A percentile compares a stretch with the other conserved stretches of the same genome.
Evolutionary conservation across 768 basidiomycete species (phyloP).

Genomic region (Chalciporus piperatus): DNA sequence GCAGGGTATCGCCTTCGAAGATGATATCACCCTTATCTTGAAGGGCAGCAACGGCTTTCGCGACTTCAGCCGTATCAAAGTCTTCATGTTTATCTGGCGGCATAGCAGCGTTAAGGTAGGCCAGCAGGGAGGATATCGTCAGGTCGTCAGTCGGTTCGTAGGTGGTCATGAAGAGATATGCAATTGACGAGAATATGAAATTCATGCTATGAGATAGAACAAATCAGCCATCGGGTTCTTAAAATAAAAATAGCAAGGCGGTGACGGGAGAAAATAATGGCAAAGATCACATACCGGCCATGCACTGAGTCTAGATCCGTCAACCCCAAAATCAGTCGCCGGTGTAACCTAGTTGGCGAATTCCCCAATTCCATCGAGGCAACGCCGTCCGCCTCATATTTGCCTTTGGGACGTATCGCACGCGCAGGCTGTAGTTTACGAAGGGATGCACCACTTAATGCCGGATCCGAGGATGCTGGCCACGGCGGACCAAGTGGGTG

Average conservation of each 20-base stretch:
- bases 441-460: conserved; percentile 2
- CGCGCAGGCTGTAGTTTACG: conserved; percentile 26
- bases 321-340: conserved; percentile 33
- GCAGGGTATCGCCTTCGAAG: conserved; percentile 49
- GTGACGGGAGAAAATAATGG: not conserved
- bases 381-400: conserved; percentile 22
- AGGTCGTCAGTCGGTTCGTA: conserved; percentile 67
- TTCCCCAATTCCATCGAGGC: conserved; percentile 13
- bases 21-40: conserved; percentile 47
- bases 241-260: not conserved
- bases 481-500: conserved; percentile 20
- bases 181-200: conserved; percentile 60
- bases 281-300: conserved; percentile 51
- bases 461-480: conserved; percentile 19
- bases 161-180: conserved; percentile 64
- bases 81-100: conserved; percentile 80
- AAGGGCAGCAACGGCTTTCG: conserved; percentile 43
- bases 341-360: conserved; percentile 21
- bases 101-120: conserved; percentile 74
- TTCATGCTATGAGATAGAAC: conserved; percentile 38
- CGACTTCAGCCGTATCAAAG: conserved; percentile 74
- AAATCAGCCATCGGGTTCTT: conserved; percentile 7
- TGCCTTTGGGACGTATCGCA: conserved; percentile 26
- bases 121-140: conserved; percentile 63
- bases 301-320: conserved; percentile 59